phyloP scores from a whole-genome alignment of 2,329 filamentous ascomycete species.

The Colletotrichum trifolii region DNA sequence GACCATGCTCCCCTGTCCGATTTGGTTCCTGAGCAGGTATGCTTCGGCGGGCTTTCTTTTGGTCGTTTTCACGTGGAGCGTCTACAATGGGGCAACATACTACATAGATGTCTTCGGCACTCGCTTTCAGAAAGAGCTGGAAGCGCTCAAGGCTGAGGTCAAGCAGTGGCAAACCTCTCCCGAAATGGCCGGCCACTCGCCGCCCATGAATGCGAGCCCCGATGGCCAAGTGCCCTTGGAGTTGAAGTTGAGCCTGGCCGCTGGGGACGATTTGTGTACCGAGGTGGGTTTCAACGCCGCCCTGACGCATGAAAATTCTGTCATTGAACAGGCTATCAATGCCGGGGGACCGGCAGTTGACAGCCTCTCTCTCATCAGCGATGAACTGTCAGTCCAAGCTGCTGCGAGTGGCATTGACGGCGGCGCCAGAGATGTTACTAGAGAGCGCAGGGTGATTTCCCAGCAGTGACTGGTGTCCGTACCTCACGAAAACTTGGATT shows the following conservation, averaged over 20 bases:
- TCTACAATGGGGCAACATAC: conserved; percentile 96
- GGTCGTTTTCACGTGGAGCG: conserved; percentile 90
- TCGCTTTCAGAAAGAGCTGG: conserved; percentile 95
- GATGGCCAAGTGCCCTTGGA: conserved; percentile 28
- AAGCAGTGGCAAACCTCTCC: conserved; percentile 82
- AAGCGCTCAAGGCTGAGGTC: conserved; percentile 88
- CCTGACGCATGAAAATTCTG: conserved; percentile 27
- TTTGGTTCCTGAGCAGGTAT: conserved; percentile 94
- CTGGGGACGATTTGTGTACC: conserved; percentile 34
- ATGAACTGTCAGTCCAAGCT: conserved; percentile 50
- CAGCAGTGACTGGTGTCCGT: neutral
- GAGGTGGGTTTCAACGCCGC: conserved; percentile 33
- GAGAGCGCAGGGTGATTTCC: conserved; percentile 55
- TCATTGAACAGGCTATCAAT: conserved; percentile 40
- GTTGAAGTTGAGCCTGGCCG: conserved; percentile 20
- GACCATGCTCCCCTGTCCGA: conserved; percentile 92
- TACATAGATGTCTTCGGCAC: conserved; percentile 99
- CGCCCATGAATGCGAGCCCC: conserved; percentile 50
- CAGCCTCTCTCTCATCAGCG: conserved; percentile 66
- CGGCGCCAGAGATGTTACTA: conserved; percentile 56
- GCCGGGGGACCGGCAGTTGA: conserved; percentile 53
- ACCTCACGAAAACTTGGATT: too few species aligned
- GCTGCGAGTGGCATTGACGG: conserved; percentile 57
- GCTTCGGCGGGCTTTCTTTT: conserved; percentile 82
- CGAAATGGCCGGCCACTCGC: conserved; percentile 55